Base-by-base conservation (phyloP, 345 rosid genomes). In the Arabidopsis suecica region DNA sequence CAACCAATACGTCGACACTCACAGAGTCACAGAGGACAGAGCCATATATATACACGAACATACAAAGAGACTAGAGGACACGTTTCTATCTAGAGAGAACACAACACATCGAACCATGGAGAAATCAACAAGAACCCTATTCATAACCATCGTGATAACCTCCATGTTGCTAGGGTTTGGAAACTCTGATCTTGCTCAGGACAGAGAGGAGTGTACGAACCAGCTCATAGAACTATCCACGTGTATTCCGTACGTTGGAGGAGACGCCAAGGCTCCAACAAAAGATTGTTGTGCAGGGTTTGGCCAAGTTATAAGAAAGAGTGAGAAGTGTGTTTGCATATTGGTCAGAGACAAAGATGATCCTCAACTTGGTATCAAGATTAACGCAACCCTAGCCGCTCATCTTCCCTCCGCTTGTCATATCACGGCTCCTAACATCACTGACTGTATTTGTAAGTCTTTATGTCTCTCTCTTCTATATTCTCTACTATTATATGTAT, bases 191-290 rank as follows among this genome's bases (percentile, higher is more conserved):
- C 8, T 86, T 18, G 73, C 77, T 60, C 84, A 89, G 72, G 98
- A 93, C 76, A 84, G 74, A 66, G 77, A 84, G 0, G 96, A 93
- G 65, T 93, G 98, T 54, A 60, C 86, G 1, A 30, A 61, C 69
- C 85, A 89, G 54, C 68, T 93, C 9, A 59, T 83, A 6, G 82
- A 84, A 23, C 82, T 93, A 3, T 79, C 93, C 11, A 50, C 92
- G 0, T 93, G 97, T 49, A 82, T 93, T n/a, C 83, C 94, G 2
- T 93, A 86, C 13, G 97, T 86, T 5, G 86, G 96, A 20, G 94
- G 94, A 3, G 58, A 81, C 0, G 79, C 88, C 2, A 88, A 83
- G 67, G 76, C 82, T 30, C 98, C 97, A 0, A 82, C 94, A 18
- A 28, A 74, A 4, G 97, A 89, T 47, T 93, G 98, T 59, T 93